Evolutionary conservation across 2,329 filamentous ascomycete genomes (phyloP), one percentile per base, ranked within the genome.

Genomic region (Sodiomyces alkalinus): DNA sequence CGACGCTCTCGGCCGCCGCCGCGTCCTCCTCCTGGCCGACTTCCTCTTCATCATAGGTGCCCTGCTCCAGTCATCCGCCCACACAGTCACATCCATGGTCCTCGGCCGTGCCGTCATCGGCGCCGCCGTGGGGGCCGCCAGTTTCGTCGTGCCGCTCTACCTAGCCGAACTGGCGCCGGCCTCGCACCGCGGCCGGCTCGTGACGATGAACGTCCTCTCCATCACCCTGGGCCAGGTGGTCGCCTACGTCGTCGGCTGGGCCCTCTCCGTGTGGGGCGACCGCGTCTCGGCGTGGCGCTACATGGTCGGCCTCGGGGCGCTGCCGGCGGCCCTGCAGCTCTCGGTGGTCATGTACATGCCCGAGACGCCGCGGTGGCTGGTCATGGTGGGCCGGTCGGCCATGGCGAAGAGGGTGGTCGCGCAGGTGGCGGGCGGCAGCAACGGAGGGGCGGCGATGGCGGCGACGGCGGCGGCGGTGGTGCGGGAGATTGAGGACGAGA

Each of bases 191-290:
- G 87, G 87, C 10, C 60, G 80, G 22, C 58, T 96, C 22, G 79
- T 94, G 4, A 92, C 83, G 1, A 68, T 90, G 31, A 76, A 82
- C 33, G 73, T 78, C 16, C 56, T 94, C 14, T 85, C 92, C 40
- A 77, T 94, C 32, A 93, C 86, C 0, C 60, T 80, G 8, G 87
- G 87, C 0, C 86, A 94, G 53, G 80, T 93, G 2, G 68, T 92
- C 13, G 86, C 87, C 3, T 94, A 94, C 50, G 48, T 92, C 2
- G 56, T 85, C 6, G 87, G 87, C 2, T 93, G 80, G 78, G 50
- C 63, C 0, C 76, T 92, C 26, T 65, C 72, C 5, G 62, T 67
- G 31, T 58, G 60, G 33, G 67, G 59, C 0, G 49, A 55, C 32
- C 41, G 48, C 14, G 46, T 44, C 19, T 67, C 64, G 9, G 82